Percentiles rank a stretch among this genome's conserved stretches.
Conservation (phyloP, 176 grass and related monocot genomes). For the Triticum monococcum region DNA sequence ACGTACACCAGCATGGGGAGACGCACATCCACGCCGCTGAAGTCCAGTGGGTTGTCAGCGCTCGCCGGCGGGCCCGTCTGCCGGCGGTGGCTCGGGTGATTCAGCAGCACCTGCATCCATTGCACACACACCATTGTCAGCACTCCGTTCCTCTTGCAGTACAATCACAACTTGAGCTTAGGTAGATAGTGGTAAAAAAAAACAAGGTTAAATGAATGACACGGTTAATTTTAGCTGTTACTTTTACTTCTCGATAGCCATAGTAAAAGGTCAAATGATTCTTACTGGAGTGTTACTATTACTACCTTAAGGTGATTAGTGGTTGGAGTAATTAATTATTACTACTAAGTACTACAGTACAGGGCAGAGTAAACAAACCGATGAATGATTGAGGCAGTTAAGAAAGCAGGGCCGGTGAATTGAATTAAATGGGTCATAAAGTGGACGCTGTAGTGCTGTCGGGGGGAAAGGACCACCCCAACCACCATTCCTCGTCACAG, state of each 20-base stretch:
- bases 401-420: not conserved
- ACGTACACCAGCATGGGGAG: constrained; percentile 78
- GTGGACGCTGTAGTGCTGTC: constrained; percentile 28
- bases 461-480: constrained; percentile 40
- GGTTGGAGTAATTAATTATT: not conserved
- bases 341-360: too few relatives aligned
- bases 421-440: constrained; percentile 17
- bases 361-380: not conserved
- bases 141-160: not conserved
- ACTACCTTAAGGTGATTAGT: not conserved
- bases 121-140: not conserved
- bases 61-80: constrained; percentile 50
- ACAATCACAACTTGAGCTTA: not conserved
- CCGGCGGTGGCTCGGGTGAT: constrained; percentile 44
- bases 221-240: not conserved
- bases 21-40: constrained; percentile 53
- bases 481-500: constrained; percentile 26
- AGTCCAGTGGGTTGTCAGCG: constrained; percentile 55
- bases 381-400: not conserved
- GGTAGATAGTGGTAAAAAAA: not conserved
- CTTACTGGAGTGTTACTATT: too few relatives aligned
- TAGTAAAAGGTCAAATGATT: not conserved
- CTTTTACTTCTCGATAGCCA: too few relatives aligned
- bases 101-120: constrained; percentile 55
- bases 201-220: not conserved